A percentile compares a stretch with the other conserved stretches of the same genome.
Evolutionary conservation across 371 early-diverging fungal species (phyloP).

Genomic region (Mortierella sp.): DNA sequence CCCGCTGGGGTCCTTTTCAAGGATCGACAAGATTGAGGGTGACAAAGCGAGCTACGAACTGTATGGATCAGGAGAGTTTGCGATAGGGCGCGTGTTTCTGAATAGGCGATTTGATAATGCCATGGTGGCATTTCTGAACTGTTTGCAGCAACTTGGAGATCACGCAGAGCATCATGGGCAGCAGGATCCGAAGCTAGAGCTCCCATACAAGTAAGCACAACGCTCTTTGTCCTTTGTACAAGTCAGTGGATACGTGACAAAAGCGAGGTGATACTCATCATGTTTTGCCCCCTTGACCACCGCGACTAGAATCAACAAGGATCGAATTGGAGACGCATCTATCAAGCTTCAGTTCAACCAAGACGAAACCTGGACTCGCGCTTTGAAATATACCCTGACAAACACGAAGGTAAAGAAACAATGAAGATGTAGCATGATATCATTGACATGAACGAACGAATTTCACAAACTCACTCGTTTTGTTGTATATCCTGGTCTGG

Average conservation of each 20-base stretch:
- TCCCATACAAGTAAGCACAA: constrained; percentile 78
- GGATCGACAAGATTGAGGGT: constrained; percentile 86
- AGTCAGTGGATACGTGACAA: background rate
- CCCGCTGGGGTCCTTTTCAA: constrained; percentile 93
- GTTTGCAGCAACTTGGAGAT: constrained; percentile 89
- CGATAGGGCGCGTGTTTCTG: constrained; percentile 84
- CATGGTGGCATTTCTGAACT: constrained; percentile 90
- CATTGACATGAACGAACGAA: too few relatives aligned
- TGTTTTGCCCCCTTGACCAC: too few relatives aligned
- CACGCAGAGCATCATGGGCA: constrained; percentile 76
- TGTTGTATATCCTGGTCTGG: too few relatives aligned
- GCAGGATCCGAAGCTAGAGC: constrained; percentile 63
- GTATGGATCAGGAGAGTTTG: constrained; percentile 90
- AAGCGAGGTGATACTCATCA: too few relatives aligned
- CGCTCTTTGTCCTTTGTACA: background rate
- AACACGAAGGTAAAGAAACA: constrained; percentile 73
- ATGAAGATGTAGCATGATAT: constrained; percentile 49
- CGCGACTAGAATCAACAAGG: constrained; percentile 78
- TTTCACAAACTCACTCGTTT: too few relatives aligned
- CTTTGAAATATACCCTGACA: constrained; percentile 88
- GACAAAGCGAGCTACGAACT: constrained; percentile 84
- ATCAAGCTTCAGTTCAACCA: constrained; percentile 89
- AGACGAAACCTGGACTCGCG: constrained; percentile 93
- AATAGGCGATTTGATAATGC: constrained; percentile 91
- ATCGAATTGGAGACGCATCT: constrained; percentile 87